These are phyloP conservation scores for Boletus subparvulus DNA, from an alignment of 768 basidiomycete species.

Conservation along the genomic window DNA sequence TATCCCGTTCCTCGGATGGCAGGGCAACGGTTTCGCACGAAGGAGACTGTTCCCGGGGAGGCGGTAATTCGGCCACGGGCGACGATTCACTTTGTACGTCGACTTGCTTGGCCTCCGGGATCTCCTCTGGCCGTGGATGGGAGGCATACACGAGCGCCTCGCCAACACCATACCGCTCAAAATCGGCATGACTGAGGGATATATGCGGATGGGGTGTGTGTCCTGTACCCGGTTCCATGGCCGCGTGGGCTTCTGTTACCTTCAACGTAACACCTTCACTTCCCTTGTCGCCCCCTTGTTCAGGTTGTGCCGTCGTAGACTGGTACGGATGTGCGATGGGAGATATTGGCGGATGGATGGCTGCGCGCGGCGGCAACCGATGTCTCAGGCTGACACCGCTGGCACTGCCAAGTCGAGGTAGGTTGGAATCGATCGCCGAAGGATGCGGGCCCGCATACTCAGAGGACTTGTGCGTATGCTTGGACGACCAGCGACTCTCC, in stretches of 20 bases:
- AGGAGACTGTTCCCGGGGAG: conserved; percentile 1
- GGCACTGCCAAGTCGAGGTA: conserved; percentile 11
- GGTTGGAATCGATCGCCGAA: conserved; percentile 27
- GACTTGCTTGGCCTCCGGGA: not conserved
- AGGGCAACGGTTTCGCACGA: not conserved
- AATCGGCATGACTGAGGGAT: conserved; percentile 29
- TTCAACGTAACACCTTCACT: not conserved
- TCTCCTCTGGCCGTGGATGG: not conserved
- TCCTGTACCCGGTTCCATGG: not conserved
- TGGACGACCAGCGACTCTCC: conserved; percentile 9
- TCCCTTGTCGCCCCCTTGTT: not conserved
- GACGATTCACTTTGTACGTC: not conserved
- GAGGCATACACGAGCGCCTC: conserved; percentile 58
- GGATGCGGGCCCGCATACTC: conserved; percentile 44
- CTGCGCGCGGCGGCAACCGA: conserved; percentile 35
- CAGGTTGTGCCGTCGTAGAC: not conserved
- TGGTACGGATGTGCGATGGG: conserved; percentile 33
- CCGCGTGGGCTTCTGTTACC: not conserved
- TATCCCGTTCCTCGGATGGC: conserved; percentile 41
- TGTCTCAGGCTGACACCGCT: conserved; percentile 38
- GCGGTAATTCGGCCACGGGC: not conserved
- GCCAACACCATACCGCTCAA: conserved; percentile 58
- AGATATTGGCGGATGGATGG: conserved; percentile 18
- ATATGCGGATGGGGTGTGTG: conserved; percentile 14
- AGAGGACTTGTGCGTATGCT: conserved; percentile 26